A percentile compares a stretch with the other conserved stretches of the same genome.
phyloP scores from a whole-genome alignment of 2,329 filamentous ascomycete genomes.

The Cephalotrichum gorgonifer region DNA sequence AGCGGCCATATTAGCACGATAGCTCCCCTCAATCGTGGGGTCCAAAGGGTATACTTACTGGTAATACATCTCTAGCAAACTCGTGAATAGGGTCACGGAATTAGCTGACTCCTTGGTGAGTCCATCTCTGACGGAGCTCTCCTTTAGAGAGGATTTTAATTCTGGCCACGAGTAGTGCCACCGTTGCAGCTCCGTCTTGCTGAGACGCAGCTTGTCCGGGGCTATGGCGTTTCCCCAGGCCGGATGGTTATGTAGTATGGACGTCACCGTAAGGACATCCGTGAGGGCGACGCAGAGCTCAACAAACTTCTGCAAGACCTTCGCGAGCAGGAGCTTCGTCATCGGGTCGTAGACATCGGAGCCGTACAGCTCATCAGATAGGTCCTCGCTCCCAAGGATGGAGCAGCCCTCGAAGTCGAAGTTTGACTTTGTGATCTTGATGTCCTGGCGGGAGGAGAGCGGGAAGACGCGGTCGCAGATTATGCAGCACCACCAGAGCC shows the following conservation, averaged over 20 bases:
- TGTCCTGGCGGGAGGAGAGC: slow-evolving; percentile 35
- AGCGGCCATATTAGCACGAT: background rate
- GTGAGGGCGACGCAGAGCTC: slow-evolving; percentile 35
- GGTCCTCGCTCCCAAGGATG: slow-evolving; percentile 28
- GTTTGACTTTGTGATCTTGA: slow-evolving; percentile 36
- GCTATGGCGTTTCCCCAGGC: slow-evolving; percentile 14
- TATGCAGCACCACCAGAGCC: slow-evolving; percentile 45
- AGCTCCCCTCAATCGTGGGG: background rate
- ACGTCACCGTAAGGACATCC: slow-evolving; percentile 33
- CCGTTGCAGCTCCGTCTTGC: slow-evolving; percentile 22
- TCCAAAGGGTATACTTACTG: slow-evolving; percentile 23
- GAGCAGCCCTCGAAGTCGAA: slow-evolving; percentile 30
- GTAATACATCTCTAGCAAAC: slow-evolving; percentile 41
- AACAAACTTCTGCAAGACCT: slow-evolving; percentile 33
- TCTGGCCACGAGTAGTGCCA: slow-evolving; percentile 27
- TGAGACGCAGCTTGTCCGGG: slow-evolving; percentile 13
- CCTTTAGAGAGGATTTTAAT: slow-evolving; percentile 9
- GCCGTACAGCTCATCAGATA: slow-evolving; percentile 31
- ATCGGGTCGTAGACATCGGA: slow-evolving; percentile 34
- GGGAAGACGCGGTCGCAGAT: slow-evolving; percentile 39
- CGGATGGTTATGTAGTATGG: slow-evolving; percentile 30
- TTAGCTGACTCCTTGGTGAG: slow-evolving; percentile 23
- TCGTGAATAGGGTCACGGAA: slow-evolving; percentile 32
- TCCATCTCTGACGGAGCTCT: background rate
- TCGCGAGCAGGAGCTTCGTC: slow-evolving; percentile 31